These are phyloP conservation scores for Afroboletus lepidellus DNA, from an alignment of 1,284 basidiomycete genomes.

Conservation along the genomic window DNA sequence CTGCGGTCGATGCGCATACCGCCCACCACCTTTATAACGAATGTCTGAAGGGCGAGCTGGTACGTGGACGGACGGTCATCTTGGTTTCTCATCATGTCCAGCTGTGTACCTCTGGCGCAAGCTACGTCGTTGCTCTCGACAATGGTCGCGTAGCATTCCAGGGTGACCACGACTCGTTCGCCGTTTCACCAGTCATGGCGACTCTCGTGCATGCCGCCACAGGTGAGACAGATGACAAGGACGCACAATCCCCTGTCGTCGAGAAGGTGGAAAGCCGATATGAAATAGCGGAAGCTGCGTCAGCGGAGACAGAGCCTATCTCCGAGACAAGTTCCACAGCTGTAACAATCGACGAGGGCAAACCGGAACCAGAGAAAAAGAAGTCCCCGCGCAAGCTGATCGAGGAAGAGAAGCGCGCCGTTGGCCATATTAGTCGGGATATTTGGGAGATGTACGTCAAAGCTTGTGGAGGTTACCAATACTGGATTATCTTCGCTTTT, in stretches of 20 bases:
- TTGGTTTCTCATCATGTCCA: constrained; percentile 92
- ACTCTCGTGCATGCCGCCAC: constrained; percentile 66
- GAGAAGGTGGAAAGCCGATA: constrained; percentile 9
- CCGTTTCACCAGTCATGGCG: constrained; percentile 61
- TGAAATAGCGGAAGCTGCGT: constrained; percentile 7
- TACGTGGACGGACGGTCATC: constrained; percentile 76
- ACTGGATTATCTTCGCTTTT: constrained; percentile 70
- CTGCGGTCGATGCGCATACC: constrained; percentile 83
- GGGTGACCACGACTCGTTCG: constrained; percentile 69
- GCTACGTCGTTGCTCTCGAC: constrained; percentile 78
- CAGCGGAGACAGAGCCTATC: constrained; percentile 28
- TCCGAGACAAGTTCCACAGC: constrained; percentile 56
- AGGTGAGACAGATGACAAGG: constrained; percentile 28
- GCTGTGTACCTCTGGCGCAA: constrained; percentile 67
- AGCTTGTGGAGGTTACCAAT: constrained; percentile 64
- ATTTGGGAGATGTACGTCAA: constrained; percentile 83
- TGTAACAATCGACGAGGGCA: constrained; percentile 29
- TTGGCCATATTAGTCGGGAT: constrained; percentile 74
- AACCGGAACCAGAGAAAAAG: constrained; percentile 48
- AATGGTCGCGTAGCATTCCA: constrained; percentile 81
- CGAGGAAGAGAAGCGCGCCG: constrained; percentile 87
- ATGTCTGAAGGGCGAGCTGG: constrained; percentile 83
- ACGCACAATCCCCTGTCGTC: constrained; percentile 19
- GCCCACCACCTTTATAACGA: constrained; percentile 81
- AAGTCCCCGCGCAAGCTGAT: constrained; percentile 82